These are phyloP conservation scores for Hanseniaspora mollemarum DNA, from an alignment of 805 yeast genomes.

Conservation along the genomic window DNA sequence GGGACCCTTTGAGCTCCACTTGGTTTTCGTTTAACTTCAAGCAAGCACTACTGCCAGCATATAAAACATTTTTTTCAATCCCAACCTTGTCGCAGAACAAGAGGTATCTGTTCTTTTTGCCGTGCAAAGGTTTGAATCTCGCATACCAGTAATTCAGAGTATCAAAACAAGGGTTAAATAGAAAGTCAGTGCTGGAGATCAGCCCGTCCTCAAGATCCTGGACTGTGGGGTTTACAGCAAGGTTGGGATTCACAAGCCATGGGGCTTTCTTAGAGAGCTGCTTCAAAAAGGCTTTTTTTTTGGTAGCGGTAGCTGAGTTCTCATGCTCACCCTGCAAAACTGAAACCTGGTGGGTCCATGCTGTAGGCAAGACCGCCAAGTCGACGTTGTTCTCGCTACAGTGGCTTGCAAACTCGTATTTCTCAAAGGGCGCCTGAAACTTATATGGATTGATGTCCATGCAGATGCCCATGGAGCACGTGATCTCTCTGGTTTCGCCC, in stretches of 20 bases:
- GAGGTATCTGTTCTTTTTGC: neutral
- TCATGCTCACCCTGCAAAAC: constrained; percentile 20
- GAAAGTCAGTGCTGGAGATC: neutral
- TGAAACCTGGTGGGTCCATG: constrained; percentile 60
- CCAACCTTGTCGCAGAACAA: constrained; percentile 11
- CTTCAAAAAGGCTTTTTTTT: neutral
- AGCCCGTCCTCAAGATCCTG: neutral
- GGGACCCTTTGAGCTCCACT: neutral
- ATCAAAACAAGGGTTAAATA: constrained; percentile 1
- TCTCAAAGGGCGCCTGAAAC: constrained; percentile 66
- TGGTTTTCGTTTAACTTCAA: neutral
- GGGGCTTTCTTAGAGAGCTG: neutral
- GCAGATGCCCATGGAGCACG: constrained; percentile 66
- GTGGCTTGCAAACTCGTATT: constrained; percentile 56
- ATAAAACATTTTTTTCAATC: constrained; percentile 3
- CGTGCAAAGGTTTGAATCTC: constrained; percentile 9
- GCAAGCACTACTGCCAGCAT: constrained; percentile 10
- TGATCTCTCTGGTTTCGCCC: neutral
- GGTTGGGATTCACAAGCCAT: neutral
- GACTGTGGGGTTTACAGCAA: neutral
- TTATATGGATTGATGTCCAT: constrained; percentile 88
- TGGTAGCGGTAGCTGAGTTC: neutral
- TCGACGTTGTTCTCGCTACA: constrained; percentile 40
- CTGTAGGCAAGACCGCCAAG: constrained; percentile 68
- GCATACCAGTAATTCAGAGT: constrained; percentile 10